Percentiles rank a stretch among this genome's conserved stretches.
phyloP scores from a whole-genome alignment of 257 asterid genomes.

The Solanum appendiculatum region DNA sequence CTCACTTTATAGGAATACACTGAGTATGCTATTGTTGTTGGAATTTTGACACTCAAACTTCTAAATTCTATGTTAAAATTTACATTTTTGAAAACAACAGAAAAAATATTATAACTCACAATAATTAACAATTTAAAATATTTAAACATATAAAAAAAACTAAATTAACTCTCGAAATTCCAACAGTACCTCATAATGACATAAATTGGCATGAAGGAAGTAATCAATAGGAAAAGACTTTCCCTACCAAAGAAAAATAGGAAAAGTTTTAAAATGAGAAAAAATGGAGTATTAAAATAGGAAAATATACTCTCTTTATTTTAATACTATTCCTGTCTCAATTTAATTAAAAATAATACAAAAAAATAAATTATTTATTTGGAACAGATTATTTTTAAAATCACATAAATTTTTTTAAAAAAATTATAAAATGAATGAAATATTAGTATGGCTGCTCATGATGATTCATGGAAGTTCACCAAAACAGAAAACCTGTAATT shows the following conservation, averaged over 20 bases:
- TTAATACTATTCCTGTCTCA: not conserved
- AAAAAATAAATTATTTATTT: not conserved
- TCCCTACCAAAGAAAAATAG: not conserved
- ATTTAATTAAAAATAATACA: not conserved
- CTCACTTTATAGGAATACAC: too few species aligned
- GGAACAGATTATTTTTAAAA: not conserved
- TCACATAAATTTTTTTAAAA: not conserved
- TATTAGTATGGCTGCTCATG: slow-evolving; percentile 32
- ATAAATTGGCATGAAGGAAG: too few species aligned
- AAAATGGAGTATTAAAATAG: not conserved
- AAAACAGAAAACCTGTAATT: slow-evolving; percentile 1
- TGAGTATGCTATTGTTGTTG: too few species aligned
- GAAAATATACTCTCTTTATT: not conserved
- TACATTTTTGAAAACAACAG: rapidly evolving
- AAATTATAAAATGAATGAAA: slow-evolving; percentile 3
- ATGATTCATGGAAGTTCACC: slow-evolving; percentile 21
- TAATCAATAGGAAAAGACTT: not conserved
- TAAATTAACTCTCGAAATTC: not conserved
- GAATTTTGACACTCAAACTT: too few species aligned
- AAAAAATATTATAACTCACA: not conserved
- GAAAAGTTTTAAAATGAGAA: not conserved
- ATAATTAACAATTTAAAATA: not conserved
- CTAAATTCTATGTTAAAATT: not conserved
- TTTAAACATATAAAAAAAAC: not conserved
- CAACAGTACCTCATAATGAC: not conserved